Conservation (phyloP, 305 asterid genomes). For the Solanum hybrid region DNA sequence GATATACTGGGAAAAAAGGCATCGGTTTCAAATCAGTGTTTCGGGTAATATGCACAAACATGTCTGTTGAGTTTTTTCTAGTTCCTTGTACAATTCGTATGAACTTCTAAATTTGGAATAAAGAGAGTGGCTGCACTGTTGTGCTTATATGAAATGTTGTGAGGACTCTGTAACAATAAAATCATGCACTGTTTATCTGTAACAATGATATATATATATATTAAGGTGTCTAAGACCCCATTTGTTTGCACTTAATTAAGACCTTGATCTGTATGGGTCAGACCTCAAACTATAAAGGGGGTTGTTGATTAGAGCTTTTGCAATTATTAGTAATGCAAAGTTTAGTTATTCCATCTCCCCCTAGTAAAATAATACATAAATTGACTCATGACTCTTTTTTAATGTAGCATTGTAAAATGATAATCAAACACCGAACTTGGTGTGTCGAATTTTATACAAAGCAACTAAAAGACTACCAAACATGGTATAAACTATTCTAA, state of each 20-base stretch:
- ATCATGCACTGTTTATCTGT: too few relatives aligned
- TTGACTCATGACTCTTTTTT: too few relatives aligned
- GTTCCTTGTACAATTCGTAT: too few relatives aligned
- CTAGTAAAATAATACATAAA: neutral
- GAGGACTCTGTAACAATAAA: too few relatives aligned
- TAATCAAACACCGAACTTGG: too few relatives aligned
- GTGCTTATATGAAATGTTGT: too few relatives aligned
- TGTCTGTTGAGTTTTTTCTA: too few relatives aligned
- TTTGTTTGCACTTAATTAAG: neutral
- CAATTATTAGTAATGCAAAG: neutral
- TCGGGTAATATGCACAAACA: neutral
- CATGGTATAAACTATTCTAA: neutral
- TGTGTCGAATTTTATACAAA: too few relatives aligned
- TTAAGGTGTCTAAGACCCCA: neutral
- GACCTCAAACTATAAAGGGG: neutral
- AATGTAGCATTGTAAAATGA: too few relatives aligned
- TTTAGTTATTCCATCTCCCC: neutral
- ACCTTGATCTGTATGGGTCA: neutral
- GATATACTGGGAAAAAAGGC: conserved; percentile 98
- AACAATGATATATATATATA: too few relatives aligned
- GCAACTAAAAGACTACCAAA: neutral
- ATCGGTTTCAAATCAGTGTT: conserved; percentile 91
- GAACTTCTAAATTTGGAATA: too few relatives aligned
- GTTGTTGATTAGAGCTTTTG: neutral
- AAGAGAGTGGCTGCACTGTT: too few relatives aligned